Base-by-base conservation (phyloP, 148 eudicot species). In the Silene conica region DNA sequence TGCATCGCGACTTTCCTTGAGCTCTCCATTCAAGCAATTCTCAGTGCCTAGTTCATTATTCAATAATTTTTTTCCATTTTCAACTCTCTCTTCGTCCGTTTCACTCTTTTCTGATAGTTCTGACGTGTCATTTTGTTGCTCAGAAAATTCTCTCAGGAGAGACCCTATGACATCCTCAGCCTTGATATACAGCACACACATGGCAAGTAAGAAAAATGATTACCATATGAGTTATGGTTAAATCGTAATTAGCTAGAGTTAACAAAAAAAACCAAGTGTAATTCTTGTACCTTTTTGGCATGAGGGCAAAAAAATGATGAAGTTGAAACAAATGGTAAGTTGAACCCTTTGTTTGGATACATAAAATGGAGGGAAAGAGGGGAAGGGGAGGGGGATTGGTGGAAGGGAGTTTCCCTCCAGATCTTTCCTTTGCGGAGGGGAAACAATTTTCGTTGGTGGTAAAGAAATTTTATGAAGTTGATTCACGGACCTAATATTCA, bases 111-210 rank as follows among this genome's bases (percentile, higher is more conserved):
- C 83, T 10, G 74, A 55, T 46, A 71, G 58, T 70, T 76, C 68
- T 63, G 74, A 45, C 81, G 68, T 41, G 70, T 81, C 85, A 56
- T 84, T 89, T 73, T 71, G 82, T 58, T 83, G 73, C 72, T 54
- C 60, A 74, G 88, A 75, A 77, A 86, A 91, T 81, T 94, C 96
- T 74, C 76, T 88, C 70, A 94, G 79, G 23, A 94, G 80, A 78
- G 98, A 83, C 55, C 91, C 91, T 85, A 94, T 81, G 16, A 91
- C 93, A 74, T 86, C 80, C 85, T 94, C 98, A 8, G 97, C 98
- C 97, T 94, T 80, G 56, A 68, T 68, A 23, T 25, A 23, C 28
- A 60, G 26, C 20, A 43, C n/a, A 41, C 22, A 56, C 55, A 28
- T 2, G 9, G 72, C 14, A 70, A 59, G 15, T 48, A 14, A 58